Evolutionary conservation across 139 green algal genomes (phyloP).

Genomic region (Desmodesmus armatus): DNA sequence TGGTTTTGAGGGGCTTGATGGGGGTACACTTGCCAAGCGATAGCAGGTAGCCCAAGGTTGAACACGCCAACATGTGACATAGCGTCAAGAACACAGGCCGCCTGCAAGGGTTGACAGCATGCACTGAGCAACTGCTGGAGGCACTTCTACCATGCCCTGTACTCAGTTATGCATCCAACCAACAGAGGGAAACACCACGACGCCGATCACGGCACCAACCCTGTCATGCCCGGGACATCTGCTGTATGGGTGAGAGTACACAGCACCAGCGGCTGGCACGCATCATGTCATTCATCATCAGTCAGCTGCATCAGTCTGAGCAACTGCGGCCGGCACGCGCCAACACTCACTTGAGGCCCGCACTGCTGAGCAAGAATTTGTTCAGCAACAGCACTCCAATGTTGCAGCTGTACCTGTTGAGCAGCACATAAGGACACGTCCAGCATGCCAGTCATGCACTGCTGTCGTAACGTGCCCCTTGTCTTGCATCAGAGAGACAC

Average conservation of each 20-base stretch:
- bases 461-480: neutral
- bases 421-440: neutral
- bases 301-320: no score
- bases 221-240: no score
- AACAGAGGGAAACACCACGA: neutral
- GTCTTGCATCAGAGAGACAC: neutral
- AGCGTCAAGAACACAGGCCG: constrained; percentile 93
- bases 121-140: neutral
- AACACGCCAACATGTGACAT: constrained; percentile 93
- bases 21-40: constrained; percentile 64
- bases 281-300: no score
- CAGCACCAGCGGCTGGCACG: no score
- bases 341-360: constrained; percentile 74
- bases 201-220: no score
- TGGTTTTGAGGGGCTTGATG: constrained; percentile 72
- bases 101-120: constrained; percentile 39
- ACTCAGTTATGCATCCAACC: neutral
- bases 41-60: constrained; percentile 67
- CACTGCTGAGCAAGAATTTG: constrained; percentile 91
- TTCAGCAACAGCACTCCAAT: constrained; percentile 96
- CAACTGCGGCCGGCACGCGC: no score
- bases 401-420: constrained; percentile 89
- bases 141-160: neutral
- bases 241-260: no score
- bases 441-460: neutral